Evolutionary conservation across 148 eudicot genomes (phyloP), one percentile per base, ranked within the genome.

Genomic region (Fagopyrum tataricum): DNA sequence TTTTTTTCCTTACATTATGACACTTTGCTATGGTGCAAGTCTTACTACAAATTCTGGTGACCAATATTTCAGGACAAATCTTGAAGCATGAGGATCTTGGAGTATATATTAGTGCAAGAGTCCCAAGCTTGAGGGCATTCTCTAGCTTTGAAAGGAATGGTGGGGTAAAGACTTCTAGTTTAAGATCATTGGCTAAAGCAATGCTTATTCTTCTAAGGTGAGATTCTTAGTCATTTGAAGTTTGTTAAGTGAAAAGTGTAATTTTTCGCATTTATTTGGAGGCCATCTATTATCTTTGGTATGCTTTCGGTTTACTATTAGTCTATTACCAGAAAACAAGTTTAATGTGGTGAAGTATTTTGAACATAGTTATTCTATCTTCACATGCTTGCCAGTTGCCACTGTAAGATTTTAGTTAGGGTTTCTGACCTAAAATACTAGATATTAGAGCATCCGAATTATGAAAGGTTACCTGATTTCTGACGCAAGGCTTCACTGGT

Each of bases 51-150:
- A 71, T 71, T 78, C 69, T 75, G 72, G 75, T 70, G 73, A 67
- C 72, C 14, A 76, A 71, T 84, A 72, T 83, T 82, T 8, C 86
- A 95, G 99, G 96, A 81, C 99, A 95, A 92, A 87, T 82, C 72
- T 70, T 95, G 82, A 90, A 82, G 85, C 93, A 87, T 80, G 90
- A 84, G 78, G 88, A 86, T 78, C 88, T 95, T 64, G 93, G 88
- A 53, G 83, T 82, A 21, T 95, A 88, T 84, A 76, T 95, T 56
- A 78, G 75, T 75, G 80, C 82, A 31, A 90, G 88, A 77, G 90
- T 90, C 78, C 93, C 97, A 53, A 90, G 89, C 81, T 79, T 95
- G 81, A 80, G 59, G 73, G 76, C 73, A 44, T 79, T 89, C 73
- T 52, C 76, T 37, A 53, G 68, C 72, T 71, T 75, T 74, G 83